Base-by-base conservation (phyloP, 1,284 basidiomycete species). In the Moesziomyces parantarcticus region DNA sequence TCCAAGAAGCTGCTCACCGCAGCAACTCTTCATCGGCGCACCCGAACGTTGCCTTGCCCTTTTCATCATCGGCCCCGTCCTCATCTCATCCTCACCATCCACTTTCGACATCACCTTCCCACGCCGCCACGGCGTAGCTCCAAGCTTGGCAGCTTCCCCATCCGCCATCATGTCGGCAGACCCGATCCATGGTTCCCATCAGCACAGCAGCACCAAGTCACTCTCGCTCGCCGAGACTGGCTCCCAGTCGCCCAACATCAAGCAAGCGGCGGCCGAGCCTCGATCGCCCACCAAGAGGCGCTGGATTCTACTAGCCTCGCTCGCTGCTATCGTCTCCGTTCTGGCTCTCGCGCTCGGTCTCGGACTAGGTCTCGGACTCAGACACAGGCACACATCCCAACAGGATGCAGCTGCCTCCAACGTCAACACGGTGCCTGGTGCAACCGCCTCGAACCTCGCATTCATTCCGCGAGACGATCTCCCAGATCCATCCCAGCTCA, bases 331-430 rank as follows among this genome's bases (percentile, higher is more conserved):
- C 18, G 16, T 83, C 42, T 61, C 83, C 29, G 65, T 83, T 7
- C 78, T 86, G 7, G 84, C 74, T 16, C 75, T 86, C 18, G 83
- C 70, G 0, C 79, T 86, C 9, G 85, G 84, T 0, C 81, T 87
- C 2, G 86, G 85, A 6, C 84, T 87, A 18, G 86, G 86, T 7
- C 73, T 87, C 13, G 85, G 85, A 0, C 67, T 84, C 18, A 77
- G 79, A 49, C 80, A 84, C 52, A 59, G 65, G 32, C 59, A 70
- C 26, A 61, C 71, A 42, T 58, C 58, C 11, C 50, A 44, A 16
- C 26, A 58, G 41, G 47, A 54, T 58, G 41, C 67, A 25, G 13
- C 61, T 6, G 32, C 58, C 9, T 54, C 65, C 8, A 50, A 5
- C 29, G 26, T n/a, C 4, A 40, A 29, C 4, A 26, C 13, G 7